These are phyloP conservation scores for Aspergillus novoparasiticus DNA, from an alignment of 2,329 filamentous ascomycete genomes.

Conservation along the genomic window DNA sequence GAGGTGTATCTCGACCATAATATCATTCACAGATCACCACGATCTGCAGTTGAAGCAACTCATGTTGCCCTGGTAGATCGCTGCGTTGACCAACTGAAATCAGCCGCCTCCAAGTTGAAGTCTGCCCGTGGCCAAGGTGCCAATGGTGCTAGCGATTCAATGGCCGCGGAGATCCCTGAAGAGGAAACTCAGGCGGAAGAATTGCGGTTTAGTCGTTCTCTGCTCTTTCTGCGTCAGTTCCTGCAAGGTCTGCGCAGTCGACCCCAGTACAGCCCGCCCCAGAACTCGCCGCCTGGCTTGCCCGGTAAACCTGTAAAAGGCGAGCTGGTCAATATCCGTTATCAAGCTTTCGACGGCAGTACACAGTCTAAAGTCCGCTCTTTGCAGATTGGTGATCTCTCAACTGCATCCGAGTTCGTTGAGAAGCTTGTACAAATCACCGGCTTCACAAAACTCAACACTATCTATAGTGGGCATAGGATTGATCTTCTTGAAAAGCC, in stretches of 20 bases:
- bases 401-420: constrained; percentile 71
- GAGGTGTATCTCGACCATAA: constrained; percentile 67
- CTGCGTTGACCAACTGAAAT: constrained; percentile 70
- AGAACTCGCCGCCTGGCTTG: constrained; percentile 62
- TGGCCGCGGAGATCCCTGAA: constrained; percentile 55
- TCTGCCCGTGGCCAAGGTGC: constrained; percentile 43
- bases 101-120: constrained; percentile 62
- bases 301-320: constrained; percentile 60
- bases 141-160: constrained; percentile 55
- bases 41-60: constrained; percentile 54
- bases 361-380: constrained; percentile 62
- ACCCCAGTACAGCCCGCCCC: constrained; percentile 62
- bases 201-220: constrained; percentile 67
- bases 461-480: constrained; percentile 70
- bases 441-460: constrained; percentile 73
- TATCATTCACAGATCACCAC: constrained; percentile 45
- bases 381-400: constrained; percentile 68
- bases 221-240: constrained; percentile 69
- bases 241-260: constrained; percentile 56
- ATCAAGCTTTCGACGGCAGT: constrained; percentile 70
- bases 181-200: constrained; percentile 58
- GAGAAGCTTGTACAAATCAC: constrained; percentile 68
- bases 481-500: constrained; percentile 64
- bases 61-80: constrained; percentile 73
- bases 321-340: constrained; percentile 67